Base-by-base conservation (phyloP, 768 basidiomycete genomes). In the Aureoboletus auriporus region DNA sequence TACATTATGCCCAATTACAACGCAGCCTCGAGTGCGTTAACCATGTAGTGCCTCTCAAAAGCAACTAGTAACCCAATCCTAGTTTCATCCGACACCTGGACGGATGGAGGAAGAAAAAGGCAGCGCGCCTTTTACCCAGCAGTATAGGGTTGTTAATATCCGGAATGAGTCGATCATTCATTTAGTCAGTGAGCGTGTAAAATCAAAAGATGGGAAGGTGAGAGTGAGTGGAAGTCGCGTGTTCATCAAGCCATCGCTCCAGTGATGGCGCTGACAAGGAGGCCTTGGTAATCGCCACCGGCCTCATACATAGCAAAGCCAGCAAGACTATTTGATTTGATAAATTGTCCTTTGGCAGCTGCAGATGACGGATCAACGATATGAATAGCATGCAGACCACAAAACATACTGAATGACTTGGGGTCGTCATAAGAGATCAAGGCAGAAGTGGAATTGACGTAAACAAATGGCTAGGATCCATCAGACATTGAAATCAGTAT, bases 361-460 rank as follows among this genome's bases (percentile, higher is more conserved):
- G 46, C 33, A 23, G 45, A 0, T 8, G 12, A 47, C n/a, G 12
- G 10, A 36, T 57, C 26, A 62, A 3, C 7, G 17, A 14, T n/a
- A 33, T n/a, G 5, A 16, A 30, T 10, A 16, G 2, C 0, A 14
- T 16, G n/a, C 13, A n/a, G 2, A 49, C 5, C 6, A n/a, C 6
- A 27, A 39, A 10, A 62, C 46, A 68, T 73, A 52, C 78, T 64
- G 53, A 84, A 85, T 0, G 86, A 85, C 41, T 69, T 56, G 0
- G 79, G 60, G 53, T 86, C 69, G 50, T 90, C 88, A 55, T 77
- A 90, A 1, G 86, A 77, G 30, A 90, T 72, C 70, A 83, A 73
- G 45, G 80, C 67, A 38, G 80, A 67, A 0, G 73, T 70, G 1
- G 67, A 67, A 36, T 72, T 50, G 61, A 84, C 74, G 64, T 86